phyloP scores from a whole-genome alignment of 2,329 filamentous ascomycete species.

The Diaporthe destruens region DNA sequence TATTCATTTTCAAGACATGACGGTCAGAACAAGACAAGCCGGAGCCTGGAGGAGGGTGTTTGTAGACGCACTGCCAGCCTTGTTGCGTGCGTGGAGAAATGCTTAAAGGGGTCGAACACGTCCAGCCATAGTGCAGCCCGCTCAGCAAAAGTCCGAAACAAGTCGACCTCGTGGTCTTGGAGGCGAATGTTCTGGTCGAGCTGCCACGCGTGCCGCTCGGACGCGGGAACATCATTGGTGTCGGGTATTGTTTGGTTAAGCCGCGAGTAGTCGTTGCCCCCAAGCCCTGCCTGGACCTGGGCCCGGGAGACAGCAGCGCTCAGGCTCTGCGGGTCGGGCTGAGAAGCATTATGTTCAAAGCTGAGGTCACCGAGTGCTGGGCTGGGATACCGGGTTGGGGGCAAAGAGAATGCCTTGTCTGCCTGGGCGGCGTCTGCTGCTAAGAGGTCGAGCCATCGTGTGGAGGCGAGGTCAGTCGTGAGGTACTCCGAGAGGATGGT shows the following conservation, averaged over 20 bases:
- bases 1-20: background rate
- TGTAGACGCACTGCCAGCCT: slow-evolving; percentile 46
- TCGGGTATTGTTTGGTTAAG: slow-evolving; percentile 46
- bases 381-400: slow-evolving; percentile 41
- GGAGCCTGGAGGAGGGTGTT: too few species aligned
- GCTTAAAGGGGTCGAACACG: slow-evolving; percentile 50
- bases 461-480: slow-evolving; percentile 49
- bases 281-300: background rate
- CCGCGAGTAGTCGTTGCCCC: slow-evolving; percentile 43
- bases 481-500: slow-evolving; percentile 48
- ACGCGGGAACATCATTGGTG: background rate
- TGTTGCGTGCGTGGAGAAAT: slow-evolving; percentile 51
- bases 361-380: slow-evolving; percentile 25
- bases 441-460: slow-evolving; percentile 50
- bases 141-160: slow-evolving; percentile 27
- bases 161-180: slow-evolving; percentile 10
- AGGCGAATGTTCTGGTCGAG: slow-evolving; percentile 13
- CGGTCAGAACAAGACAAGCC: background rate
- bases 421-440: slow-evolving; percentile 51
- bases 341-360: background rate
- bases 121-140: slow-evolving; percentile 45
- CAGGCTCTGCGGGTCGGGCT: too few species aligned
- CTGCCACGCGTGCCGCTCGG: slow-evolving; percentile 24
- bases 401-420: slow-evolving; percentile 49
- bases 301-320: background rate